A percentile compares a stretch with the other conserved stretches of the same genome.
phyloP scores from a whole-genome alignment of 192 early-diverging fungal genomes.

The Chytriomyces sp. region DNA sequence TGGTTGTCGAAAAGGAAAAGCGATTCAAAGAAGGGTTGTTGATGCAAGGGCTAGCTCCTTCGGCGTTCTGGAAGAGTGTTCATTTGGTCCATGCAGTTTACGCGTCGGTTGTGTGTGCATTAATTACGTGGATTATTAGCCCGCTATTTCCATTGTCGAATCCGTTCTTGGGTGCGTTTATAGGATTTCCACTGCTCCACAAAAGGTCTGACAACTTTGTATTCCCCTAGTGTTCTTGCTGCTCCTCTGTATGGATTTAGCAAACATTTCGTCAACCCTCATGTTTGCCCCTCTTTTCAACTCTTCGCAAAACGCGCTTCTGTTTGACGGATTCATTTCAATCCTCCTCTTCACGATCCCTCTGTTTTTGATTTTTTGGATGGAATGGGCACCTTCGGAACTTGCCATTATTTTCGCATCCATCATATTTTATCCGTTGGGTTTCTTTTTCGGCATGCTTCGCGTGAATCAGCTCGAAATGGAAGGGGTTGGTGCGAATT shows the following conservation, averaged over 20 bases:
- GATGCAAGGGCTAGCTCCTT: conserved; percentile 66
- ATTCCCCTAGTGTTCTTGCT: conserved; percentile 13
- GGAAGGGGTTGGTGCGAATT: conserved; percentile 27
- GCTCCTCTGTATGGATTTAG: conserved; percentile 16
- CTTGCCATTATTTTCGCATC: conserved; percentile 12
- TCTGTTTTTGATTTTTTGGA: conserved; percentile 23
- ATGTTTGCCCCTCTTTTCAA: conserved; percentile 29
- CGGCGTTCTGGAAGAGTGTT: conserved; percentile 35
- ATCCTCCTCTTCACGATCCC: conserved; percentile 24
- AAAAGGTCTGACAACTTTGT: too few species aligned
- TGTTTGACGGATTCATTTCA: conserved; percentile 23
- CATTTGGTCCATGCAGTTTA: conserved; percentile 10
- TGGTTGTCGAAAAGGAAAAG: conserved; percentile 71
- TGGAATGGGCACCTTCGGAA: conserved; percentile 30
- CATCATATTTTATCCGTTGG: conserved; percentile 28
- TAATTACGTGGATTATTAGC: conserved; percentile 9
- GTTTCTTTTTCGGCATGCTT: conserved; percentile 36
- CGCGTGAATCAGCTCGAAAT: conserved; percentile 27
- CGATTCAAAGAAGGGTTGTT: conserved; percentile 64
- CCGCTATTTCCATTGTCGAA: conserved; percentile 31
- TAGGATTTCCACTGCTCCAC: background rate
- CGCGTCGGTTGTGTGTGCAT: conserved; percentile 8
- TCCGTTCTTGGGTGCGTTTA: background rate
- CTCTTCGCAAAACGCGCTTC: conserved; percentile 23
- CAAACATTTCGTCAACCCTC: conserved; percentile 27